Evolutionary conservation across 1,284 basidiomycete genomes (phyloP).

Genomic region (Vanrija sp.): DNA sequence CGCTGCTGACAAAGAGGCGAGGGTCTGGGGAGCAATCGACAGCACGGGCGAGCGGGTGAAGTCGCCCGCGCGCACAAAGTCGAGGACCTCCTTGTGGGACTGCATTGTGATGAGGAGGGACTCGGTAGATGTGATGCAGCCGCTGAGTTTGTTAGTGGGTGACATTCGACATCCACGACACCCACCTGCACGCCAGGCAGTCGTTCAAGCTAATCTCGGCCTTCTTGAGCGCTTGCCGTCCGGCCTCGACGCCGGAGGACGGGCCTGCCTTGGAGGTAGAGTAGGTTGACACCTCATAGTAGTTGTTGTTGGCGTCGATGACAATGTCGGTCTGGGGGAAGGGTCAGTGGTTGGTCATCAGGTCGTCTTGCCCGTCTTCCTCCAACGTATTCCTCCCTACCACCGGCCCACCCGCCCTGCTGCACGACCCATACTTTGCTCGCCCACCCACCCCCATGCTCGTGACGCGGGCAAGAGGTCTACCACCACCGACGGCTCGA

Average conservation of each 20-base stretch:
- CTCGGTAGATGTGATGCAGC: slow-evolving; percentile 97
- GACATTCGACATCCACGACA: slow-evolving; percentile 7
- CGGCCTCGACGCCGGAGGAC: slow-evolving; percentile 22
- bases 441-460: no score
- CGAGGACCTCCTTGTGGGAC: slow-evolving; percentile 85
- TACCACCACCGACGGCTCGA: no score
- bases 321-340: slow-evolving; percentile 69
- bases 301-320: slow-evolving; percentile 60
- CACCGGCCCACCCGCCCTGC: no score
- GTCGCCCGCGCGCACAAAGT: slow-evolving; percentile 56
- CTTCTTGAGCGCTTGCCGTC: slow-evolving; percentile 67
- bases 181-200: slow-evolving; percentile 59
- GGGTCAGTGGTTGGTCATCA: no score
- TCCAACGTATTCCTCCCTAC: no score
- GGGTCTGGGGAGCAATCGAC: slow-evolving; percentile 85
- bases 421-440: no score
- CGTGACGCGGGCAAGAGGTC: no score
- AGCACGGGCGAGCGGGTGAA: slow-evolving; percentile 64
- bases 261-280: slow-evolving; percentile 24
- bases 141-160: slow-evolving; percentile 54
- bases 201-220: slow-evolving; percentile 95
- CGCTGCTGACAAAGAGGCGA: slow-evolving; percentile 82
- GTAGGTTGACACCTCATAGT: slow-evolving; percentile 47
- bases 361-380: no score
- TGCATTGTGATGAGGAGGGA: slow-evolving; percentile 96